Base-by-base conservation (phyloP, 1,284 basidiomycete species). In the Leccinum subfulvum region DNA sequence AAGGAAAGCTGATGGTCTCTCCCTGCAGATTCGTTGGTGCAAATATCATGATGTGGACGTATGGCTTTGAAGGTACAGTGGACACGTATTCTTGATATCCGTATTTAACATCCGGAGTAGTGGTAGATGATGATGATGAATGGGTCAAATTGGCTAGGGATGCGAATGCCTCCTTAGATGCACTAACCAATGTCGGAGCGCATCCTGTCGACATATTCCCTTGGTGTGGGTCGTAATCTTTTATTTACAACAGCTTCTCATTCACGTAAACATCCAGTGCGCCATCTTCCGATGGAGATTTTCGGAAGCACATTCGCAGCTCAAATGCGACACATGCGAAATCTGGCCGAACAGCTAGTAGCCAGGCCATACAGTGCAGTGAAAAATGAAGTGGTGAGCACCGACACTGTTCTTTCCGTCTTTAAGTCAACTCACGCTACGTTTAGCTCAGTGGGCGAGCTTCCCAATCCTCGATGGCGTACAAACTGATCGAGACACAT, bases 181-280 rank as follows among this genome's bases (percentile, higher is more conserved):
- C 57, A 14, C 26, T 59, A 14, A 52, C 57, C 4, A 61, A 61
- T 9, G 60, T 61, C 28, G 60, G 60, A 21, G 57, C 56, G 13
- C 60, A 61, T 59, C 60, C 60, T 41, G 60, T 61, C 18, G 60
- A 61, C 37, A 39, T 61, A 41, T 61, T 61, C 37, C 60, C 60
- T 59, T 61, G 60, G 57, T 37, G 60, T 61, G 13, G 3, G 23
- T 52, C 23, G 6, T 26, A 26, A 11, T 8, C 13, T 52, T 52
- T 9, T 8, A 26, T 21, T 47, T 11, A n/a, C 23, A 52, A 21
- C 14, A 14, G 13, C 5, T 39, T 14, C 3, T 59, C 5, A 21
- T 35, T 61, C 21, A 61, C 14, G 16, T 30, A 9, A 23, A n/a
- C 18, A 3, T 53, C n/a, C 21, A 61, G 60, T 61, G 49, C 49